These are phyloP conservation scores for Psilocybe cubensis DNA, from an alignment of 768 basidiomycete genomes.

Conservation along the genomic window DNA sequence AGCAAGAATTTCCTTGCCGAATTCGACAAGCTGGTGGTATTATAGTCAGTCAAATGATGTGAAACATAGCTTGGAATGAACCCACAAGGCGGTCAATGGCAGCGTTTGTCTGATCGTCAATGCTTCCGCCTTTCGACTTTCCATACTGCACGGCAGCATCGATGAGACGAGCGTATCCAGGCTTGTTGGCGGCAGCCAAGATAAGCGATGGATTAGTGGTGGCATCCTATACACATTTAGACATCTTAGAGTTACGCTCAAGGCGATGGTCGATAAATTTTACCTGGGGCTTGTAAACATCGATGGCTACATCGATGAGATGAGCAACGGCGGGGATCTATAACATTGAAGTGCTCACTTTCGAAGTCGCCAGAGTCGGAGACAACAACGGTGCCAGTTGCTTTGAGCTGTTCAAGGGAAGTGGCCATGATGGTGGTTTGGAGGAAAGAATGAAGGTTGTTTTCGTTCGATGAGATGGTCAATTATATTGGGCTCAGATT, in stretches of 20 bases:
- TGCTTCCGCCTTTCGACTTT: constrained; percentile 79
- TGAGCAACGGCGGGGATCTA: constrained; percentile 21
- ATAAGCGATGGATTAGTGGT: constrained; percentile 96
- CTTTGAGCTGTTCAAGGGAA: constrained; percentile 84
- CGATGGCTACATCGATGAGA: constrained; percentile 67
- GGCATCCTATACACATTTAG: constrained; percentile 7
- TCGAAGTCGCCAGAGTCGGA: constrained; percentile 98
- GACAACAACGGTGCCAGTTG: constrained; percentile 94
- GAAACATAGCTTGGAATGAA: constrained; percentile 6
- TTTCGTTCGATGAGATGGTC: constrained; percentile 7
- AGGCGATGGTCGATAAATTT: constrained; percentile 10
- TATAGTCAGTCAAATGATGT: neutral
- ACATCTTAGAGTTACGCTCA: neutral
- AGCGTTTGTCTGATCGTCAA: constrained; percentile 75
- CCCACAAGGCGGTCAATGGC: constrained; percentile 90
- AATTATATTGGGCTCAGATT: constrained; percentile 6
- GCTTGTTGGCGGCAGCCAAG: constrained; percentile 89
- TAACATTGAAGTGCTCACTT: constrained; percentile 45
- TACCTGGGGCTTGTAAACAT: constrained; percentile 93
- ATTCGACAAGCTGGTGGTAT: constrained; percentile 84
- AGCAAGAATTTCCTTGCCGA: constrained; percentile 92
- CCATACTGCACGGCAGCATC: constrained; percentile 73
- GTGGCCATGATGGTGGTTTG: constrained; percentile 61
- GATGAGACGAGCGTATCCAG: constrained; percentile 82
- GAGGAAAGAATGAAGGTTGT: constrained; percentile 14